Conservation (phyloP, 2,329 filamentous ascomycete genomes). For the Aspergillus sp. region DNA sequence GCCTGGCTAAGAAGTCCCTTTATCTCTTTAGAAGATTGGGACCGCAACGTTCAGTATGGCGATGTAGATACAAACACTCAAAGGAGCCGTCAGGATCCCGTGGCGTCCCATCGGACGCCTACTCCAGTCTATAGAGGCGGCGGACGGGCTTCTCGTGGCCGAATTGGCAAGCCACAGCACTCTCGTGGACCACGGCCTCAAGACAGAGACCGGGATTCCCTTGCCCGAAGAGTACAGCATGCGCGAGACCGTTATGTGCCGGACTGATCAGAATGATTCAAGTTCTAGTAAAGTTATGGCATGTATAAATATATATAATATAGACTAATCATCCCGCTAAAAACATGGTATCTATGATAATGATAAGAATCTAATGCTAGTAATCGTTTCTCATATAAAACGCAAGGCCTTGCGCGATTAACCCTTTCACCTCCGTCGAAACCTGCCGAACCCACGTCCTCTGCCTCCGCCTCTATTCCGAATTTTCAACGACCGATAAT, state of each 20-base stretch:
- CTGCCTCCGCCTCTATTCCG: conserved; percentile 36
- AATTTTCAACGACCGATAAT: conserved; percentile 51
- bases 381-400: conserved; percentile 20
- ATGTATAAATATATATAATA: conserved; percentile 9
- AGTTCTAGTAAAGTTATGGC: not conserved
- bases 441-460: conserved; percentile 36
- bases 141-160: conserved; percentile 19
- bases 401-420: not conserved
- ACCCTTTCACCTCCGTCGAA: conserved; percentile 34
- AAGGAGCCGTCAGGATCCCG: not conserved
- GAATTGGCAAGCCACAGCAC: conserved; percentile 27
- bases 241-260: conserved; percentile 35
- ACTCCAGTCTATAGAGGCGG: conserved; percentile 23
- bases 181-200: conserved; percentile 11
- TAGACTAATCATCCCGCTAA: conserved; percentile 1
- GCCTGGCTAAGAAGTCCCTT: conserved; percentile 83
- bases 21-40: conserved; percentile 71
- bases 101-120: conserved; percentile 19
- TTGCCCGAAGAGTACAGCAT: conserved; percentile 27
- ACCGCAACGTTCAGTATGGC: conserved; percentile 72
- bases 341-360: conserved; percentile 20
- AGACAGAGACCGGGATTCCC: conserved; percentile 16
- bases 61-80: conserved; percentile 14
- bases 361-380: conserved; percentile 5
- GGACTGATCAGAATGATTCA: conserved; percentile 23